A percentile compares a stretch with the other conserved stretches of the same genome.
Conservation (phyloP, 176 grass and related monocot species). For the Zea mays region DNA sequence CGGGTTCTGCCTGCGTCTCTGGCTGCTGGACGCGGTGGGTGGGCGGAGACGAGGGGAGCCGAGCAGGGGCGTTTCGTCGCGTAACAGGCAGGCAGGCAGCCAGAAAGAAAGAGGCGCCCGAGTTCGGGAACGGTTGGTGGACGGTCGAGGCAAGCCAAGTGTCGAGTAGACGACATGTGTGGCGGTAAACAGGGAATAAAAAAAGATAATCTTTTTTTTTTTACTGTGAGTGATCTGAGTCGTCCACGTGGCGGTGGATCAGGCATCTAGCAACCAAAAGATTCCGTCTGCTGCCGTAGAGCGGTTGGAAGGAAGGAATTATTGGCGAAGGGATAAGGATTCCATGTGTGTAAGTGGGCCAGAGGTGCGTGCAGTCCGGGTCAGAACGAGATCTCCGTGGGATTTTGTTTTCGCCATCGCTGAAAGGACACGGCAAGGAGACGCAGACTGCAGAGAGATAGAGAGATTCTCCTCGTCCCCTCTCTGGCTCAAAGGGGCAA, state of each 20-base stretch:
- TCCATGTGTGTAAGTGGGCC: constrained; percentile 28
- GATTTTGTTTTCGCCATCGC: constrained; percentile 30
- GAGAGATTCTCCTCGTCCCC: neutral
- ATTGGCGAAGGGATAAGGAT: constrained; percentile 46
- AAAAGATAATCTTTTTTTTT: no score
- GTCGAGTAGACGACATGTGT: no score
- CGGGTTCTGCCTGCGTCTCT: neutral
- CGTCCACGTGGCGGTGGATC: constrained; percentile 14
- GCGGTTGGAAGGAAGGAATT: constrained; percentile 9
- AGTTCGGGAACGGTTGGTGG: no score
- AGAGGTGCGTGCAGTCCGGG: neutral
- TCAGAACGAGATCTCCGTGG: neutral
- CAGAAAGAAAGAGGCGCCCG: neutral
- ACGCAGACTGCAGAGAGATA: no score
- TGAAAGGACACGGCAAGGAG: constrained; percentile 37
- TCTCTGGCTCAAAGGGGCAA: neutral
- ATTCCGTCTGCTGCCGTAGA: neutral
- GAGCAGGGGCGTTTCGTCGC: constrained; percentile 75
- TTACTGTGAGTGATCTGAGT: no score
- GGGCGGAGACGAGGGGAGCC: no score
- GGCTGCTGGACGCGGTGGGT: neutral
- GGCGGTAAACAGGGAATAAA: no score
- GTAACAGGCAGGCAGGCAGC: constrained; percentile 36
- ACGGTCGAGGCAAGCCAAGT: no score
- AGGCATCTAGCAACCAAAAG: neutral